phyloP scores from a whole-genome alignment of 352 stramenopile genomes.

The Pythium phragmiticola region DNA sequence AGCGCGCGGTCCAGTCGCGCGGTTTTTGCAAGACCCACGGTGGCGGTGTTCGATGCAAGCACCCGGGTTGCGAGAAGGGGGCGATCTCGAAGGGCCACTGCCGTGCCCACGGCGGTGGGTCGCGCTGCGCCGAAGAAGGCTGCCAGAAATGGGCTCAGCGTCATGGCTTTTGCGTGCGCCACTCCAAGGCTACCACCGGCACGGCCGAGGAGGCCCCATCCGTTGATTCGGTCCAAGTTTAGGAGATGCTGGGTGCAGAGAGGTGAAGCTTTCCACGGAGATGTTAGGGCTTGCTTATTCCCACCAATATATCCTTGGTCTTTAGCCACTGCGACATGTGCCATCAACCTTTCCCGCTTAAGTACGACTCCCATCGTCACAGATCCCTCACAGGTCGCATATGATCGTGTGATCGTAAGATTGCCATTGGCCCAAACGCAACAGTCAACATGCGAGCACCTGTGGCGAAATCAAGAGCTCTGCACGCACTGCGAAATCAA shows the following conservation, averaged over 20 bases:
- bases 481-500: too few species aligned
- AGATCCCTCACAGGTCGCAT: slow-evolving; percentile 30
- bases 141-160: slow-evolving; percentile 80
- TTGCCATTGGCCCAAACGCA: slow-evolving; percentile 21
- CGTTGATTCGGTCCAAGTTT: slow-evolving; percentile 25
- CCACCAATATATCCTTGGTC: slow-evolving; percentile 4
- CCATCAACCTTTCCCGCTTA: slow-evolving; percentile 21
- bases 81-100: slow-evolving; percentile 86
- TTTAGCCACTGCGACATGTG: slow-evolving; percentile 30
- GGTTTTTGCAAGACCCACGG: slow-evolving; percentile 88
- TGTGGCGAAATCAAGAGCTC: too few species aligned
- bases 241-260: neutral
- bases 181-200: slow-evolving; percentile 46
- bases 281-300: slow-evolving; percentile 12
- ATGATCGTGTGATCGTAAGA: neutral
- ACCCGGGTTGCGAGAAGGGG: slow-evolving; percentile 73
- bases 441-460: neutral
- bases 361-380: slow-evolving; percentile 31
- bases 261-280: neutral
- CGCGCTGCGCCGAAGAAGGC: slow-evolving; percentile 59
- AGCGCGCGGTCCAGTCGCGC: slow-evolving; percentile 76
- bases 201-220: slow-evolving; percentile 16
- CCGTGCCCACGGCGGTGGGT: slow-evolving; percentile 77
- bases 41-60: slow-evolving; percentile 80
- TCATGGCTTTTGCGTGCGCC: slow-evolving; percentile 69